A percentile compares a stretch with the other conserved stretches of the same genome.
phyloP scores from a whole-genome alignment of 495 filamentous ascomycete species.

The Hypoxylon perforatum region DNA sequence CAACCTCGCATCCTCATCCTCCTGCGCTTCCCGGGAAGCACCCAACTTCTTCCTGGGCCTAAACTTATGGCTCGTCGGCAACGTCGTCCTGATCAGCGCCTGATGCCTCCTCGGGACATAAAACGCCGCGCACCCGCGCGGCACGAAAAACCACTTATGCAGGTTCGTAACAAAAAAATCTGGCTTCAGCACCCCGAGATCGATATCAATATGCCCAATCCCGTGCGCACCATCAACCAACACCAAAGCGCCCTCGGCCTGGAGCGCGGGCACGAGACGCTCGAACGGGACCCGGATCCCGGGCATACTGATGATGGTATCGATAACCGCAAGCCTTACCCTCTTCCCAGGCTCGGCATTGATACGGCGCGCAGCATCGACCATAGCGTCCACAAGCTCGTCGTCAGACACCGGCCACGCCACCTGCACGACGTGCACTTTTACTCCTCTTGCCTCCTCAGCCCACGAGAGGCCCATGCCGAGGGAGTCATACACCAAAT shows the following conservation, averaged over 20 bases:
- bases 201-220: constrained; percentile 77
- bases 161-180: constrained; percentile 88
- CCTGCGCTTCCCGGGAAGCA: neutral
- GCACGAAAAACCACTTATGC: constrained; percentile 92
- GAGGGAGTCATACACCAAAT: constrained; percentile 71
- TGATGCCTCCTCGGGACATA: constrained; percentile 83
- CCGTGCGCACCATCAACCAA: constrained; percentile 86
- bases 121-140: constrained; percentile 82
- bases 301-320: constrained; percentile 78
- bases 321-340: constrained; percentile 75
- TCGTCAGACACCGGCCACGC: constrained; percentile 70
- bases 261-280: constrained; percentile 68
- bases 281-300: constrained; percentile 85
- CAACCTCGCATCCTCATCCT: neutral
- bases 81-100: constrained; percentile 72
- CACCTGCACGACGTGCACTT: constrained; percentile 40
- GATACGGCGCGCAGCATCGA: constrained; percentile 59
- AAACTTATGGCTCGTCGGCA: constrained; percentile 78
- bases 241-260: constrained; percentile 68
- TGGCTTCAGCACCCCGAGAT: constrained; percentile 70
- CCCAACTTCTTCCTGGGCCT: constrained; percentile 7
- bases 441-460: constrained; percentile 58
- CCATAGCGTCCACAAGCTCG: constrained; percentile 62
- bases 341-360: constrained; percentile 57
- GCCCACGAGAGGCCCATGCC: constrained; percentile 70